phyloP scores from a whole-genome alignment of 2,329 filamentous ascomycete genomes.

The Xylariales sp. region DNA sequence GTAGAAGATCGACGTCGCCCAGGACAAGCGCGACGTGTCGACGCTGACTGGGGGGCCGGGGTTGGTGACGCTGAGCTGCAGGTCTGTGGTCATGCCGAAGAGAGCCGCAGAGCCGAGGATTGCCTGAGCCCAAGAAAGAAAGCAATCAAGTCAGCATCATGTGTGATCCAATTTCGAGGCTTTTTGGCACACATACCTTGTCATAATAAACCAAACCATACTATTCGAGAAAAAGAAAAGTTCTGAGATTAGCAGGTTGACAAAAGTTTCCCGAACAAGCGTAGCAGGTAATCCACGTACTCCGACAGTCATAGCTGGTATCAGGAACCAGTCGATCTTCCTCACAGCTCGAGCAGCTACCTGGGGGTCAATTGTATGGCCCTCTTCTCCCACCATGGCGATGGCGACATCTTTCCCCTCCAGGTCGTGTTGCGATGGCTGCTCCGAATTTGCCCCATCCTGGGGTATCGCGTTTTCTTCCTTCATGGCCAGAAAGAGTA shows the following conservation, averaged over 20 bases:
- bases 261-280: not conserved
- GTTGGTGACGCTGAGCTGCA: slow-evolving; percentile 52
- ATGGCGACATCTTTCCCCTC: slow-evolving; percentile 51
- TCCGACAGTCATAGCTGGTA: slow-evolving; percentile 61
- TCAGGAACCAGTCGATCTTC: slow-evolving; percentile 64
- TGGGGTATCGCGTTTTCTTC: too few species aligned
- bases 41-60: slow-evolving; percentile 45
- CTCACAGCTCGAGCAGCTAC: slow-evolving; percentile 53
- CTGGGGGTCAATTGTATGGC: slow-evolving; percentile 47
- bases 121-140: not conserved
- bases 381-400: slow-evolving; percentile 54
- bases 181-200: slow-evolving; percentile 48
- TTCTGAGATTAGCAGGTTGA: not conserved
- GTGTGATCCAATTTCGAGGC: too few species aligned
- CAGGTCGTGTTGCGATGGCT: not conserved
- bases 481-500: too few species aligned
- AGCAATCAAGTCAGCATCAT: not conserved
- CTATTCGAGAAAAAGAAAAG: slow-evolving; percentile 23
- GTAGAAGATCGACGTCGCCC: slow-evolving; percentile 77
- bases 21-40: slow-evolving; percentile 65
- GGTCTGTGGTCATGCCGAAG: slow-evolving; percentile 71
- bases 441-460: too few species aligned
- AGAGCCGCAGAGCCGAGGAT: slow-evolving; percentile 69
- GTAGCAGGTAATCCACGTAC: slow-evolving; percentile 15
- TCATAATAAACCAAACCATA: slow-evolving; percentile 69